phyloP scores from a whole-genome alignment of 345 rosid species.

The Ricinus communis region DNA sequence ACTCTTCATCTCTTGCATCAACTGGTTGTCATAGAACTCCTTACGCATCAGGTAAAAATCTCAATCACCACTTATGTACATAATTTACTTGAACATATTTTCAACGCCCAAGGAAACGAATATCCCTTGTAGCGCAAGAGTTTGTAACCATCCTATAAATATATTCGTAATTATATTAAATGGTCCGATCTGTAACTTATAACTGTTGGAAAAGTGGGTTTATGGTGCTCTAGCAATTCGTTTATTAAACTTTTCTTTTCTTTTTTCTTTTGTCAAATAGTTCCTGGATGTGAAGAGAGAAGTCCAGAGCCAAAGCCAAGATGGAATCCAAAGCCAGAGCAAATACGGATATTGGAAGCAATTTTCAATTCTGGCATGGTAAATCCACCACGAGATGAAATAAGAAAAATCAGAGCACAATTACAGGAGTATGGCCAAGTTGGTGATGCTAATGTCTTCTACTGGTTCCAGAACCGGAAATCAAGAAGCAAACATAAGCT shows the following conservation, averaged over 20 bases:
- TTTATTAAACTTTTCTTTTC: too few species aligned
- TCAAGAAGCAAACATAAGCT: conserved; percentile 96
- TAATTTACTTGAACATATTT: neutral
- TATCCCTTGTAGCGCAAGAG: neutral
- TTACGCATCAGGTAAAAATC: conserved; percentile 53
- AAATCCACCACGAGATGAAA: conserved; percentile 98
- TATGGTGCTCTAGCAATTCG: neutral
- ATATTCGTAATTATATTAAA: neutral
- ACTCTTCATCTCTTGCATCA: conserved; percentile 51
- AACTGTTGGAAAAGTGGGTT: neutral
- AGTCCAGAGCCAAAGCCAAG: conserved; percentile 97
- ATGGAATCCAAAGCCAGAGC: conserved; percentile 99
- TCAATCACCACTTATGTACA: neutral
- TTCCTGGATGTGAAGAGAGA: conserved; percentile 75
- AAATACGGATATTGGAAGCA: conserved; percentile 87
- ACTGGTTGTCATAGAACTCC: conserved; percentile 59
- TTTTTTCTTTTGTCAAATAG: conserved; percentile 9
- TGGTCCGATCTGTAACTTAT: neutral
- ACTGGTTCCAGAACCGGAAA: conserved; percentile 98
- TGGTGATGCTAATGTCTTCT: conserved; percentile 95
- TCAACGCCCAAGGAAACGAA: neutral
- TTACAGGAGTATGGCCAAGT: conserved; percentile 96
- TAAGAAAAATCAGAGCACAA: conserved; percentile 82
- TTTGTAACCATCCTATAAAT: neutral
- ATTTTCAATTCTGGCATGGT: conserved; percentile 99